These are phyloP conservation scores for Dinochytrium kinnereticum DNA, from an alignment of 371 early-diverging fungal genomes.

Conservation along the genomic window DNA sequence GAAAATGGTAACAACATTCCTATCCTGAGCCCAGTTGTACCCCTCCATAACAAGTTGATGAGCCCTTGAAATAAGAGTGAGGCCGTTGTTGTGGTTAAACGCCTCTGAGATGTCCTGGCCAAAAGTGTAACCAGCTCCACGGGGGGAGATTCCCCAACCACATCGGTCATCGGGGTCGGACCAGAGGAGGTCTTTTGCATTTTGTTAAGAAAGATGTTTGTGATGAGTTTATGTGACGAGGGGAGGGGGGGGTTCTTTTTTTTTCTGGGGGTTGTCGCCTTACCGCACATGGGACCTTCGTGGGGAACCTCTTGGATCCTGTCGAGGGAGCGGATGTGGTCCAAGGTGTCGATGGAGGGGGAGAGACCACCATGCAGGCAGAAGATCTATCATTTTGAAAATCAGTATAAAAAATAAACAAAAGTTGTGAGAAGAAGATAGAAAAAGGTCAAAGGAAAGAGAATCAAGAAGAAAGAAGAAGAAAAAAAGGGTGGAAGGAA, in stretches of 20 bases:
- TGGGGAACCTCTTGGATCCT: constrained; percentile 99
- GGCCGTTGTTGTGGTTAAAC: constrained; percentile 97
- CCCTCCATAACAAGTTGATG: constrained; percentile 95
- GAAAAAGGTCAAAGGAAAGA: background rate
- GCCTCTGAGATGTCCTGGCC: constrained; percentile 93
- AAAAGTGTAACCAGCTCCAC: constrained; percentile 99
- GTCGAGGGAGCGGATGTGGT: constrained; percentile 96
- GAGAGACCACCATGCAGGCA: constrained; percentile 99
- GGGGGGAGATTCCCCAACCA: constrained; percentile 98
- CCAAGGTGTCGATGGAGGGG: constrained; percentile 96
- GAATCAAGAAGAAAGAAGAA: too few relatives aligned
- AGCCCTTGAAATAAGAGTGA: constrained; percentile 96
- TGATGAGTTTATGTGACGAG: too few relatives aligned
- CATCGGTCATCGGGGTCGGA: constrained; percentile 92
- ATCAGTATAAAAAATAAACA: too few relatives aligned
- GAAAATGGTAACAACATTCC: constrained; percentile 99
- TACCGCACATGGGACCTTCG: constrained; percentile 95
- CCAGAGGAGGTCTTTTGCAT: constrained; percentile 78
- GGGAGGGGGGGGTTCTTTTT: background rate
- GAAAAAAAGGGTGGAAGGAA: constrained; percentile 1
- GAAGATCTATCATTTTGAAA: constrained; percentile 68
- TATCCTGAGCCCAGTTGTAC: constrained; percentile 98
- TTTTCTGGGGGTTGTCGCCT: constrained; percentile 2
- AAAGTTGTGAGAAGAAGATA: background rate
- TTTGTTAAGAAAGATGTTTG: background rate